These are phyloP conservation scores for Fusarium oligoseptatum DNA, from an alignment of 2,329 filamentous ascomycete species.

Conservation along the genomic window DNA sequence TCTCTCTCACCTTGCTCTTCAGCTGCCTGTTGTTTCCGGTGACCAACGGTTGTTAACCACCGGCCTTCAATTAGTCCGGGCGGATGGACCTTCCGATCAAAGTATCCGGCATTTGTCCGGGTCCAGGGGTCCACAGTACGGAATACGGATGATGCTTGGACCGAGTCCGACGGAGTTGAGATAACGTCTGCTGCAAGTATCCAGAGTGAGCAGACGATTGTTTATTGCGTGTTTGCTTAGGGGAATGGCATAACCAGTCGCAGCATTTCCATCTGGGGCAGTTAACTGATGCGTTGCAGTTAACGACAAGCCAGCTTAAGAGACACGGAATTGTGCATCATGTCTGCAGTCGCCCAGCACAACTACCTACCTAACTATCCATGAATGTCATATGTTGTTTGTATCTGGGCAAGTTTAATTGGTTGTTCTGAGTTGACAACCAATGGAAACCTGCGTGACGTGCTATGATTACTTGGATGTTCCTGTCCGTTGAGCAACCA, in stretches of 20 bases:
- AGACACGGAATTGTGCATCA: background rate
- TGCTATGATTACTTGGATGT: background rate
- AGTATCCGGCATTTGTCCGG: background rate
- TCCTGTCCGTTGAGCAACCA: background rate
- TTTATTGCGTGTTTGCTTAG: background rate
- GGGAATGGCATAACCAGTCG: background rate
- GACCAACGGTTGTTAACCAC: background rate
- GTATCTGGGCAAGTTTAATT: background rate
- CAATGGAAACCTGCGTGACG: too few species aligned
- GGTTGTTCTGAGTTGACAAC: background rate
- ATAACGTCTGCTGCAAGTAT: background rate
- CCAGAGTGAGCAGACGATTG: background rate
- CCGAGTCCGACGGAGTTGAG: background rate
- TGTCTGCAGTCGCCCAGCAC: background rate
- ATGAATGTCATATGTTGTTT: background rate
- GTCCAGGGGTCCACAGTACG: conserved; percentile 2
- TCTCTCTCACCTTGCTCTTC: background rate
- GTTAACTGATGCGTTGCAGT: background rate
- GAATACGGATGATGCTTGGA: conserved; percentile 1
- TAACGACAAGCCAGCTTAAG: background rate
- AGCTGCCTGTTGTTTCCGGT: background rate
- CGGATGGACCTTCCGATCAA: background rate
- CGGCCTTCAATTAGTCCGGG: background rate
- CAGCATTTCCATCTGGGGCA: background rate
- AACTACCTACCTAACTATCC: background rate